Evolutionary conservation across 2,329 filamentous ascomycete genomes (phyloP).

Genomic region (Stachybotrys chartarum): DNA sequence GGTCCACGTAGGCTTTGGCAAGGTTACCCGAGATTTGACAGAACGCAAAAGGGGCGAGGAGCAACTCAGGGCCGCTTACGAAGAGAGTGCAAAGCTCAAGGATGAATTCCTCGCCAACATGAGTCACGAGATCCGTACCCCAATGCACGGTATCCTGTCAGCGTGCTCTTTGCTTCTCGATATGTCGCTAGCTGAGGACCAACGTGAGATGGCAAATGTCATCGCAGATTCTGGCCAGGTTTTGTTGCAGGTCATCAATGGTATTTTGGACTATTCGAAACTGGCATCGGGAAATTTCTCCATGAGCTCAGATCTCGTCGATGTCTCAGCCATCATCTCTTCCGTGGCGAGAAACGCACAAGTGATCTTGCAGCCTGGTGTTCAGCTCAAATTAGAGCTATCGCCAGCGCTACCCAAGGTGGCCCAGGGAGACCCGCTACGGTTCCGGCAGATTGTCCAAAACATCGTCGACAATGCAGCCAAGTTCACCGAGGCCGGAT

Average conservation of each 20-base stretch:
- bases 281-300: slow-evolving; percentile 53
- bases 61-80: slow-evolving; percentile 48
- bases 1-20: slow-evolving; percentile 49
- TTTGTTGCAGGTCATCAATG: slow-evolving; percentile 55
- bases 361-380: slow-evolving; percentile 34
- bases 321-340: slow-evolving; percentile 35
- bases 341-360: slow-evolving; percentile 44
- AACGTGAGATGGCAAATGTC: slow-evolving; percentile 48
- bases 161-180: slow-evolving; percentile 51
- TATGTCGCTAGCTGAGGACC: slow-evolving; percentile 42
- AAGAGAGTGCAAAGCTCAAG: slow-evolving; percentile 57
- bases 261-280: slow-evolving; percentile 61
- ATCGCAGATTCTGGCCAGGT: slow-evolving; percentile 53
- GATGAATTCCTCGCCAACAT: slow-evolving; percentile 57
- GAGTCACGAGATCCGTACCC: slow-evolving; percentile 57
- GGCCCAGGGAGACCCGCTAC: slow-evolving; percentile 48
- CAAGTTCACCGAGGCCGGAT: slow-evolving; percentile 54
- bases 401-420: slow-evolving; percentile 39
- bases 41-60: slow-evolving; percentile 47
- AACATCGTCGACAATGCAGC: slow-evolving; percentile 54
- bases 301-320: slow-evolving; percentile 44
- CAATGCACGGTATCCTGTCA: slow-evolving; percentile 56
- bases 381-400: slow-evolving; percentile 36
- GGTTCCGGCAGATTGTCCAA: slow-evolving; percentile 55
- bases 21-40: slow-evolving; percentile 51